Base-by-base conservation (phyloP, 768 basidiomycete species). In the Calocera cornea region DNA sequence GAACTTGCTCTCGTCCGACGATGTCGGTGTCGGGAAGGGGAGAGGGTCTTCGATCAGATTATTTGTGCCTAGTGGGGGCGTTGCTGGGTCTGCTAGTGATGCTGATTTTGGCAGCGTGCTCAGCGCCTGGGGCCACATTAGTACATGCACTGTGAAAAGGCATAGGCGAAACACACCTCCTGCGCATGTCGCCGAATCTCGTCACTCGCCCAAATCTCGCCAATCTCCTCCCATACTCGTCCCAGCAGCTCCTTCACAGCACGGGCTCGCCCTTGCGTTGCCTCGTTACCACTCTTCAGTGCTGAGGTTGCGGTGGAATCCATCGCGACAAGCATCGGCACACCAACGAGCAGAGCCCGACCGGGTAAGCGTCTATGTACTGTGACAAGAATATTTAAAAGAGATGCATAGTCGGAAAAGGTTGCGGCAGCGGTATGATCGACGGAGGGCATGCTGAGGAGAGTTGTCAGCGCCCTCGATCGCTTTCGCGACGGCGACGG, bases 321-420 rank as follows among this genome's bases (percentile, higher is more conserved):
- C 64, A 95, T 75, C 1, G 89, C 86, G n/a, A 91, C 74, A 31
- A 97, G 76, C 90, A 97, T 93, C 2, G 94, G 93, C 36, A 91
- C 77, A 24, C 92, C 90, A 1, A 86, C 85, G 19, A 93, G 77
- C 41, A 95, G 72, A 1, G 86, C 88, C 44, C 87, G 84, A 31
- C 87, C 77, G 0, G 94, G 92, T n/a, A 90, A 75, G 64, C 87
- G 81, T 69, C 87, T 80, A 64, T 92, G 87, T 31, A 90, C 80
- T 1, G 83, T 82, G 3, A 79, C 81, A 40, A 95, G 80, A 34
- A 93, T 81, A 49, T 83, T 81, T 44, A 88, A 78, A 34, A 92
- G 83, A 72, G 86, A 84, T 10, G 84, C 80, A 73, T 90, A 92
- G 72, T 95, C 94, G 40, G 86, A 84, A 17, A 86, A 77, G 7